Evolutionary conservation across 768 basidiomycete genomes (phyloP), one percentile per base, ranked within the genome.

Genomic region (Pholiota conissans): DNA sequence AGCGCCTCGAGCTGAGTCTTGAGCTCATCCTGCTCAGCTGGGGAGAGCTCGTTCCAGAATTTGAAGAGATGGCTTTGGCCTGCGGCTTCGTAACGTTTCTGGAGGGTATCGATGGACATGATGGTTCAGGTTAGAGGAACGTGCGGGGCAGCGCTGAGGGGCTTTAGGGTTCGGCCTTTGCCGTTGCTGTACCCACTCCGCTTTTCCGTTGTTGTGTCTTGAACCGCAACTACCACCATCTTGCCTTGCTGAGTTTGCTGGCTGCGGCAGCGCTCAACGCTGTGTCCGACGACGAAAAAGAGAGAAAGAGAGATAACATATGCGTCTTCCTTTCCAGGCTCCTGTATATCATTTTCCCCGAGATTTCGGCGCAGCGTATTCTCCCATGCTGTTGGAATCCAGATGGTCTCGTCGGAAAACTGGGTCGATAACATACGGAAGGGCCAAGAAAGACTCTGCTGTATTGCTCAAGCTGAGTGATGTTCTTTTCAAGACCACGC

Each of bases 21-120:
- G 54, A 98, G 83, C 8, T 82, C 68, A 7, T 73, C 68, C 65
- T 85, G 91, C 65, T 95, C 87, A 3, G 76, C 52, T 4, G 84
- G 73, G 45, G 84, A 74, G 58, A 98, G 86, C 34, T 79, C 76
- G 56, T 86, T 77, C 87, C 87, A 97, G 79, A 96, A 97, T 30
- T 86, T 79, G 73, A 98, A 83, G 67, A 98, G 84, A 70, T 98
- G 97, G 60, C 74, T 86, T 78, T 99, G 97, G 56, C 85, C 87
- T 48, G 94, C 93, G 48, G 83, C 77, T 61, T 87, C 77, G 76
- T 92, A 98, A 62, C 81, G 84, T 57, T 80, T 65, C 62, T 77
- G 83, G 66, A 85, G 80, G 58, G 74, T 65, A 68, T 86, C 82
- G 71, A 78, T 73, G 61, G 85, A 72, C 85, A 89, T 87, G 73